phyloP scores from a whole-genome alignment of 2,329 filamentous ascomycete species.

The Diaporthe ilicicola region DNA sequence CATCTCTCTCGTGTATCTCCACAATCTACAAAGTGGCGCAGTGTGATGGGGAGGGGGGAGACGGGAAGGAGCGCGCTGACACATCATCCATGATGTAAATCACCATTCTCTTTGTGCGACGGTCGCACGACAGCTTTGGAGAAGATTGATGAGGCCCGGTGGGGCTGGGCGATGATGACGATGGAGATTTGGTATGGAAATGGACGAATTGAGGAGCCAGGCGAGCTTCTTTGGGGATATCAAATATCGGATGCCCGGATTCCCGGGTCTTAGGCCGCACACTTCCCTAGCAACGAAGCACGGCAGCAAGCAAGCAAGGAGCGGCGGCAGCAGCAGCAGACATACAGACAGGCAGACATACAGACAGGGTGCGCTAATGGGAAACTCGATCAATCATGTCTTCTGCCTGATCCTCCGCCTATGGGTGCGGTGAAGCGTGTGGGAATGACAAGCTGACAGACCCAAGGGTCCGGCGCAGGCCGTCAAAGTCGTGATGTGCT shows the following conservation, averaged over 20 bases:
- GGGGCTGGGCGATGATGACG: conserved; percentile 1
- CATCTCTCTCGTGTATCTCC: neutral
- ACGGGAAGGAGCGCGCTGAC: neutral
- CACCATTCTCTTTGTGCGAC: conserved; percentile 8
- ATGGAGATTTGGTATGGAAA: neutral
- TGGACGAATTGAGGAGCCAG: neutral
- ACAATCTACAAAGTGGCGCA: conserved; percentile 10
- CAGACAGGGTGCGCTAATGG: conserved; percentile 1
- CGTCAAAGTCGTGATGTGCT: conserved; percentile 16
- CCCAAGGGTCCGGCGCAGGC: conserved; percentile 7
- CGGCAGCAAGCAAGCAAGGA: neutral
- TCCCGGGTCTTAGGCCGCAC: conserved; percentile 9
- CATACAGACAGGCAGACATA: neutral
- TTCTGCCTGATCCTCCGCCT: neutral
- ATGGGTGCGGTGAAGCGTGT: conserved; percentile 20
- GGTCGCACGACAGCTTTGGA: conserved; percentile 19
- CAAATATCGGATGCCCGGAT: conserved; percentile 12
- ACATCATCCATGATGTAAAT: neutral
- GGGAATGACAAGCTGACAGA: conserved; percentile 10
- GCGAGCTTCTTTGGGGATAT: neutral
- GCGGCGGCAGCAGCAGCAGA: conserved; percentile 1
- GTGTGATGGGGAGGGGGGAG: neutral
- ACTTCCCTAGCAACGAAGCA: conserved; percentile 11
- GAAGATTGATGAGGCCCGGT: conserved; percentile 16
- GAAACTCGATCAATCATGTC: conserved; percentile 16